A percentile compares a stretch with the other conserved stretches of the same genome.
phyloP scores from a whole-genome alignment of 768 basidiomycete species.

The Kwoniella dejecticola region DNA sequence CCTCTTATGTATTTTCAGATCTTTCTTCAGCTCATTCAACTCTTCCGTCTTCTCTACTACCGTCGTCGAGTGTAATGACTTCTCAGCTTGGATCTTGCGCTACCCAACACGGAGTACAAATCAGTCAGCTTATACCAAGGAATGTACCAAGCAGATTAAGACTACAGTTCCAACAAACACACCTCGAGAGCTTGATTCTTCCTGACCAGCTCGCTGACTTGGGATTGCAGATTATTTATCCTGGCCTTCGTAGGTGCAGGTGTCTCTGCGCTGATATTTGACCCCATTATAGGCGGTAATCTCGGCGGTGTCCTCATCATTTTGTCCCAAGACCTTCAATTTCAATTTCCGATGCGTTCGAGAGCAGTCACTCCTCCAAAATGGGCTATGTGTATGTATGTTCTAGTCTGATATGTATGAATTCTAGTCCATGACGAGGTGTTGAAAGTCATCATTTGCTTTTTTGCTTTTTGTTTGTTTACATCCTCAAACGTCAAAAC shows the following conservation, averaged over 20 bases:
- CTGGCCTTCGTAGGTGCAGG: slow-evolving; percentile 37
- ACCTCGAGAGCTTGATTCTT: slow-evolving; percentile 33
- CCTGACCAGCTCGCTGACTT: slow-evolving; percentile 41
- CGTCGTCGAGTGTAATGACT: neutral
- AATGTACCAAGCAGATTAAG: neutral
- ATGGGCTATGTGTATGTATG: neutral
- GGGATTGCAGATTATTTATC: slow-evolving; percentile 34
- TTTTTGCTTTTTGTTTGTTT: slow-evolving; percentile 10
- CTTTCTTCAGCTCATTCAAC: neutral
- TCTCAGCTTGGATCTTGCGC: slow-evolving; percentile 17
- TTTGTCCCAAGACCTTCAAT: neutral
- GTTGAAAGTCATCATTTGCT: neutral
- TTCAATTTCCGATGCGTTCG: too few species aligned
- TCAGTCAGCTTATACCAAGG: neutral
- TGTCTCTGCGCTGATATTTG: slow-evolving; percentile 30
- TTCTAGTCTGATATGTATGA: neutral
- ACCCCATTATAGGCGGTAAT: slow-evolving; percentile 10
- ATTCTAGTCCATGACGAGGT: neutral
- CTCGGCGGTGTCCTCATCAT: slow-evolving; percentile 18
- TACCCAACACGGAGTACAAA: neutral
- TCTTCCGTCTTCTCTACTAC: slow-evolving; percentile 5
- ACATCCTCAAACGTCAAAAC: slow-evolving; percentile 4
- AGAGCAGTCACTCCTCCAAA: neutral
- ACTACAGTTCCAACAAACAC: slow-evolving; percentile 1
- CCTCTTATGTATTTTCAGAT: slow-evolving; percentile 3